A percentile compares a stretch with the other conserved stretches of the same genome.
Conservation (phyloP, 768 basidiomycete genomes). For the Trametes villosa region DNA sequence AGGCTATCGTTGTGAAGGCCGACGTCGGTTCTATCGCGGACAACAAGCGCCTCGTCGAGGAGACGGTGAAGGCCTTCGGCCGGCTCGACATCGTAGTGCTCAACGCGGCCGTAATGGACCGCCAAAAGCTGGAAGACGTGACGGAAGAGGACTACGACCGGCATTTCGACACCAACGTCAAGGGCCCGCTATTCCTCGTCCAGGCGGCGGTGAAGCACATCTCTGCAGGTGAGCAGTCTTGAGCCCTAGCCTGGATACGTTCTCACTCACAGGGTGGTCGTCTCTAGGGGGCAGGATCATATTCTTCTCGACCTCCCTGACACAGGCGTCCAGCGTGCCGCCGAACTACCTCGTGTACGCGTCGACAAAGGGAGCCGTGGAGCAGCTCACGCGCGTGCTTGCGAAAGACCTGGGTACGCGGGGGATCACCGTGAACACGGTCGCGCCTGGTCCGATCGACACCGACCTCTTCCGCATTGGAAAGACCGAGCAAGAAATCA, state of each 20-base stretch:
- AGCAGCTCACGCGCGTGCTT: slow-evolving; percentile 60
- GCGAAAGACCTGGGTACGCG: slow-evolving; percentile 59
- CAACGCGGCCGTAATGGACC: slow-evolving; percentile 62
- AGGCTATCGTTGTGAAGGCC: slow-evolving; percentile 55
- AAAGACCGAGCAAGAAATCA: slow-evolving; percentile 51
- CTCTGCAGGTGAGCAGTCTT: slow-evolving; percentile 43
- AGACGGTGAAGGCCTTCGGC: slow-evolving; percentile 53
- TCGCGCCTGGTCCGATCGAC: slow-evolving; percentile 60
- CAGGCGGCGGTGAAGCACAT: slow-evolving; percentile 50
- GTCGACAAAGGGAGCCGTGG: slow-evolving; percentile 62
- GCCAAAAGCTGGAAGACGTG: slow-evolving; percentile 50
- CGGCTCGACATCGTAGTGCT: slow-evolving; percentile 61
- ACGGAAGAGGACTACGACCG: slow-evolving; percentile 57
- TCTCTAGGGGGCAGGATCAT: slow-evolving; percentile 54
- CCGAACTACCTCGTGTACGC: slow-evolving; percentile 56
- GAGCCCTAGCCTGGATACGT: too few relatives aligned
- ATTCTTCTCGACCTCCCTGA: slow-evolving; percentile 59
- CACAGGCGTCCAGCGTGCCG: slow-evolving; percentile 45
- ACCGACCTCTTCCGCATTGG: slow-evolving; percentile 60
- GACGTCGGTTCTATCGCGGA: slow-evolving; percentile 55
- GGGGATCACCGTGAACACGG: slow-evolving; percentile 60
- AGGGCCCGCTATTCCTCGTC: slow-evolving; percentile 59
- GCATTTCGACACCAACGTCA: slow-evolving; percentile 60
- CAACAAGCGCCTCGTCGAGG: slow-evolving; percentile 50
- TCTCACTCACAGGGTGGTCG: too few relatives aligned